A percentile compares a stretch with the other conserved stretches of the same genome.
phyloP scores from a whole-genome alignment of 73 alveolate species.

The Loxodes magnus region DNA sequence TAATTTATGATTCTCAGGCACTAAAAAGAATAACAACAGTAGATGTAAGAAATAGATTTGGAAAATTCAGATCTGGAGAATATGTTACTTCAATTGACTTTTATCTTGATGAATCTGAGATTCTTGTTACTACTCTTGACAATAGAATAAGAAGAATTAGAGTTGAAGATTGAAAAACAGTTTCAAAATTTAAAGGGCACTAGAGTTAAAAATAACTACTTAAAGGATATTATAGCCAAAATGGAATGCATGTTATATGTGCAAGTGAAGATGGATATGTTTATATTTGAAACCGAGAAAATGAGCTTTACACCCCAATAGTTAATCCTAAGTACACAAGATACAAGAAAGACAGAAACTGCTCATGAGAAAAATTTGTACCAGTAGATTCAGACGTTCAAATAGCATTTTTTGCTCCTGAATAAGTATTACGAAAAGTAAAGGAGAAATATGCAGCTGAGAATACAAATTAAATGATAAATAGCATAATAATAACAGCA shows the following conservation, averaged over 20 bases:
- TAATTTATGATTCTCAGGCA: slow-evolving; percentile 45
- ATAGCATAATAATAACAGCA: no score
- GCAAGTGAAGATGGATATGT: slow-evolving; percentile 82
- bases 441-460: no score
- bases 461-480: no score
- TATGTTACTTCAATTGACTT: slow-evolving; percentile 68
- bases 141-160: slow-evolving; percentile 58
- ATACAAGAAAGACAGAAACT: not conserved
- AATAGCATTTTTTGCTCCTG: slow-evolving; percentile 2
- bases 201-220: slow-evolving; percentile 49
- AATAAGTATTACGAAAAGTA: not conserved
- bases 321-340: not conserved
- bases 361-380: not conserved
- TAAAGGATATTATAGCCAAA: slow-evolving; percentile 43
- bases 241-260: slow-evolving; percentile 45
- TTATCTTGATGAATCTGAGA: slow-evolving; percentile 36
- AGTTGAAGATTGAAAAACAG: slow-evolving; percentile 40
- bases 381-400: not conserved
- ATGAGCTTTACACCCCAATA: not conserved
- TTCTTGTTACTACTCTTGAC: slow-evolving; percentile 68
- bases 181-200: slow-evolving; percentile 67
- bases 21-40: slow-evolving; percentile 13
- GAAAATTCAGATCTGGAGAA: slow-evolving; percentile 66
- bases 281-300: slow-evolving; percentile 68
- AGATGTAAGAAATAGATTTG: slow-evolving; percentile 64